Evolutionary conservation across 169 alveolate genomes (phyloP), one percentile per base, ranked within the genome.

Genomic region (Eimeria brunetti): DNA sequence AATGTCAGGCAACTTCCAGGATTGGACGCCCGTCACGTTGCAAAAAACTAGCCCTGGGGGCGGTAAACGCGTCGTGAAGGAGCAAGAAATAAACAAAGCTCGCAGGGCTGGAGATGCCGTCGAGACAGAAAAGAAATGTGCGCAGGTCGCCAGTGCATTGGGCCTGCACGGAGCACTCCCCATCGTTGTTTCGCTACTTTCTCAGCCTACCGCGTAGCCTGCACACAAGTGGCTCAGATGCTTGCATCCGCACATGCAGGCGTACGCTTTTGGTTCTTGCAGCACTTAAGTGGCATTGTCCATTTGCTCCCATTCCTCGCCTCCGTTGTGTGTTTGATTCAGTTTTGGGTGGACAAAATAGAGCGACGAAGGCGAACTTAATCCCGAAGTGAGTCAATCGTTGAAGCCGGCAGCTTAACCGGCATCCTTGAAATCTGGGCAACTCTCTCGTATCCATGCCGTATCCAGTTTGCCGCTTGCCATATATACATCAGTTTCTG

Each of bases 1-100:
- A 67, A 91, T 91, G 95, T 80, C 95, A 11, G 53, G 75, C 85
- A 27, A 38, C 38, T 76, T 64, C 71, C 97, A 96, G 60, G 96
- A 96, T 76, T 96, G 97, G 97, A 94, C 85, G n/a, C 94, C 96
- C 8, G 96, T 94, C 60, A 91, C 88, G 20, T 94, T 96, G 95
- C 81, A 89, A 81, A 96, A 96, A 86, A 71, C 94, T 27, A 95
- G 90, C 12, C 96, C 96, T 1, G 89, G 89, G 62, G 96, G 97
- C 69, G 88, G 64, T 81, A 67, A 62, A 56, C 93, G 95, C 89
- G 89, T 95, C 46, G 38, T 83, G 33, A 94, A 95, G 33, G 96
- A 95, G 51, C 92, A 94, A 88, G 97, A 85, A 80, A 94, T 96
- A 76, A 96, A 96, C 76, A 80, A 64, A 46, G 97, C 97, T 8